Evolutionary conservation across 768 basidiomycete species (phyloP).

Genomic region (Glaciozyma martinii): DNA sequence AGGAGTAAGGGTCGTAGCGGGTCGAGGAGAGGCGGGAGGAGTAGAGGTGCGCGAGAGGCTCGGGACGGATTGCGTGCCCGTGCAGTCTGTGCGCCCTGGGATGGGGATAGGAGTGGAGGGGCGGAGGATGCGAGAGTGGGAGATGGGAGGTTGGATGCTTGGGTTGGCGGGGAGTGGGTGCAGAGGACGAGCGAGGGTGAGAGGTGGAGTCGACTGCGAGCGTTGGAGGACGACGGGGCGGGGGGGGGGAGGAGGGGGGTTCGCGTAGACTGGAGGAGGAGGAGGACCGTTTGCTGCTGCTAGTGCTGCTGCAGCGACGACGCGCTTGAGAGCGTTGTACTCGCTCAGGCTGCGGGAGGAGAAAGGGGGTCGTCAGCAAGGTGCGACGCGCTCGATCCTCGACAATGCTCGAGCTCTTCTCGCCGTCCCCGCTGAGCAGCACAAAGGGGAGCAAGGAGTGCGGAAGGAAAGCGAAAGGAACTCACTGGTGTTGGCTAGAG

Average conservation of each 20-base stretch:
- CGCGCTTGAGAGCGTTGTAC: constrained; percentile 27
- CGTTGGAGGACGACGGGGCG: not conserved
- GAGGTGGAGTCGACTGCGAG: not conserved
- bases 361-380: not conserved
- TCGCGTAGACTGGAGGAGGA: not conserved
- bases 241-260: constrained; percentile 3
- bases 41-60: not conserved
- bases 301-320: constrained; percentile 2
- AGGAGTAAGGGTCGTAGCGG: constrained; percentile 9
- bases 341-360: constrained; percentile 13
- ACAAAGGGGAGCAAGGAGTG: too few species aligned
- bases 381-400: not conserved
- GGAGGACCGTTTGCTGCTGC: not conserved
- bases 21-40: not conserved
- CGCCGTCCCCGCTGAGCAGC: too few species aligned
- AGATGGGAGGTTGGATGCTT: not conserved
- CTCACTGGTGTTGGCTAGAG: constrained; percentile 25
- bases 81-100: not conserved
- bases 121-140: not conserved
- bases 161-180: not conserved
- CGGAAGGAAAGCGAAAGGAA: not conserved
- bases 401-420: not conserved
- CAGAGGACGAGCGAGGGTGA: not conserved
- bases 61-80: not conserved
- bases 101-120: not conserved